phyloP scores from a whole-genome alignment of 2,329 filamentous ascomycete species.

The Zymoseptoria passerinii region DNA sequence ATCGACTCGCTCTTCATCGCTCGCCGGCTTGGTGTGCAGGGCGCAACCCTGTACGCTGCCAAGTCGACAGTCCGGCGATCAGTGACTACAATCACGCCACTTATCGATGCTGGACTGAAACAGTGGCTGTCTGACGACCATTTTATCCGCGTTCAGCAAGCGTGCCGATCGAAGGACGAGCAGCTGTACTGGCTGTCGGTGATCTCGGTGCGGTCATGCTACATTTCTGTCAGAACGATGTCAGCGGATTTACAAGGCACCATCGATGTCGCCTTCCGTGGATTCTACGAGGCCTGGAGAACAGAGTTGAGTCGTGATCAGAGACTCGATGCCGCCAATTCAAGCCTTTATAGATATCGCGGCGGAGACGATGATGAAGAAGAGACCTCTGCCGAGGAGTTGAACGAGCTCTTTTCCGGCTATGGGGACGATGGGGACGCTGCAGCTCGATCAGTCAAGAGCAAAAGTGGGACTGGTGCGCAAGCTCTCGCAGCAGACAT shows the following conservation, averaged over 20 bases:
- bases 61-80: background rate
- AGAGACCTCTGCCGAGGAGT: constrained; percentile 63
- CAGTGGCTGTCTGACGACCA: constrained; percentile 19
- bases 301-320: constrained; percentile 68
- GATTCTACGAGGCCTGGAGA: constrained; percentile 74
- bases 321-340: constrained; percentile 62
- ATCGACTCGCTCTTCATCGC: constrained; percentile 57
- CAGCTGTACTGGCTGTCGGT: constrained; percentile 19
- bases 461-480: constrained; percentile 3
- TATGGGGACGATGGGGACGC: constrained; percentile 48
- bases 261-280: constrained; percentile 59
- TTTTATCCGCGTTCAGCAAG: constrained; percentile 13
- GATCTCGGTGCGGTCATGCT: constrained; percentile 13
- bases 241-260: constrained; percentile 30
- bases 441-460: background rate
- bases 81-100: constrained; percentile 15
- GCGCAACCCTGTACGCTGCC: background rate
- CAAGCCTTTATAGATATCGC: constrained; percentile 74
- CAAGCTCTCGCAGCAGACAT: constrained; percentile 20
- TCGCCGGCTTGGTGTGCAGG: constrained; percentile 9
- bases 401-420: constrained; percentile 72
- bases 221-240: constrained; percentile 4
- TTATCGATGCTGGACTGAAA: constrained; percentile 13
- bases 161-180: constrained; percentile 13
- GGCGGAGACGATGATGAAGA: constrained; percentile 71